phyloP scores from a whole-genome alignment of 164 flowering plant species.

The Magnolia sinica region DNA sequence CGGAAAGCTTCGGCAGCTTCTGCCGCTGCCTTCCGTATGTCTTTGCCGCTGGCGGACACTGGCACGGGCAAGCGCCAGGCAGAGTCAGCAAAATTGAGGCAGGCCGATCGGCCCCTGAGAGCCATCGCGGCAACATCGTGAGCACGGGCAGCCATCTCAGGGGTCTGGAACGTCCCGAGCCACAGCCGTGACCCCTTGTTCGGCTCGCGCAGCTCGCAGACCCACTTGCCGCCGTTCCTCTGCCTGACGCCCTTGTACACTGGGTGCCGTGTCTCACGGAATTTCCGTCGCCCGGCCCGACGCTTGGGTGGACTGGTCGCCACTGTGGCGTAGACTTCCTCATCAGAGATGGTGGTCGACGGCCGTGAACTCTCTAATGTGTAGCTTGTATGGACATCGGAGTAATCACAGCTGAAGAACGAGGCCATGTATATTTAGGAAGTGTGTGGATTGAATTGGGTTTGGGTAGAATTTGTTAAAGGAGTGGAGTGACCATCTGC shows the following conservation, averaged over 20 bases:
- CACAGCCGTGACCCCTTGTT: conserved; percentile 44
- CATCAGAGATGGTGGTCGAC: conserved; percentile 14
- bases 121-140: conserved; percentile 32
- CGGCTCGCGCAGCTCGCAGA: conserved; percentile 57
- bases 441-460: background rate
- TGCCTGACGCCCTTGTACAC: conserved; percentile 60
- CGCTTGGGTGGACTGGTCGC: conserved; percentile 30
- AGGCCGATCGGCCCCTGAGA: conserved; percentile 23
- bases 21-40: conserved; percentile 14
- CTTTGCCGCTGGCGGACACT: conserved; percentile 13
- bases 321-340: background rate
- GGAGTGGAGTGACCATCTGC: background rate
- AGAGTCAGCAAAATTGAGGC: conserved; percentile 43
- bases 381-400: background rate
- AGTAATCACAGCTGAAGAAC: no score
- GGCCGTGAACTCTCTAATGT: background rate
- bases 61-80: conserved; percentile 26
- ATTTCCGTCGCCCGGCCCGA: conserved; percentile 68
- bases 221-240: conserved; percentile 50
- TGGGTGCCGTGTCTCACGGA: conserved; percentile 70
- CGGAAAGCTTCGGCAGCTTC: conserved; percentile 19
- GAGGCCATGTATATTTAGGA: no score
- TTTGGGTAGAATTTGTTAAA: background rate
- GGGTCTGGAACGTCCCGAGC: conserved; percentile 53
- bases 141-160: conserved; percentile 33